phyloP scores from a whole-genome alignment of 1,284 basidiomycete species.

The Ustilago crameri region DNA sequence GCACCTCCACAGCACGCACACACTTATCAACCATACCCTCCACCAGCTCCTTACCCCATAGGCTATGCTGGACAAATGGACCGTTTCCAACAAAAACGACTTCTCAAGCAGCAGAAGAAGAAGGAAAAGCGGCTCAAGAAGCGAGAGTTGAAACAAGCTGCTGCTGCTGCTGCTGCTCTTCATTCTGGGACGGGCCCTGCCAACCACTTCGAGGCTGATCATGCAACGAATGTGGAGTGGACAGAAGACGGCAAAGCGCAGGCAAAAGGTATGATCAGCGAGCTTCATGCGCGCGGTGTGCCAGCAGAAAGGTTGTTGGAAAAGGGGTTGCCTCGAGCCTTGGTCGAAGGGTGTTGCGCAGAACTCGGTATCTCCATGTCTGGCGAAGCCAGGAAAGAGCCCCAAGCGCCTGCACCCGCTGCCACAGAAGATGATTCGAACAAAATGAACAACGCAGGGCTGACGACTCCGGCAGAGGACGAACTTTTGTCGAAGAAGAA shows the following conservation, averaged over 20 bases:
- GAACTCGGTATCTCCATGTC: constrained; percentile 20
- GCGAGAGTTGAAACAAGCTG: constrained; percentile 20
- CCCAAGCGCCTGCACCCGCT: not conserved
- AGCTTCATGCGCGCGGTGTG: constrained; percentile 25
- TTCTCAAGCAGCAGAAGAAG: constrained; percentile 31
- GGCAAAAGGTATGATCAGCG: constrained; percentile 21
- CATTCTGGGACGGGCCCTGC: too few relatives aligned
- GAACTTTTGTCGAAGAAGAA: constrained; percentile 28
- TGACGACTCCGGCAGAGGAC: constrained; percentile 31
- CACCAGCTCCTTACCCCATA: constrained; percentile 1
- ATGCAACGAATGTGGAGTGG: constrained; percentile 6
- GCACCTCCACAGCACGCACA: not conserved
- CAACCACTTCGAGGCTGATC: too few relatives aligned
- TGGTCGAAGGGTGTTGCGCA: constrained; percentile 31
- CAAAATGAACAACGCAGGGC: not conserved
- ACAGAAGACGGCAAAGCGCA: constrained; percentile 27
- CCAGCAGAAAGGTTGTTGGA: constrained; percentile 21
- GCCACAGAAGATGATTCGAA: not conserved
- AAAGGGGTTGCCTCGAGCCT: constrained; percentile 15
- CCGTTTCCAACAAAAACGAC: constrained; percentile 8
- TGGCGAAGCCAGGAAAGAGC: not conserved
- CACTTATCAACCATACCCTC: constrained; percentile 7
- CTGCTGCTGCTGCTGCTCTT: constrained; percentile 8
- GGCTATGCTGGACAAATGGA: constrained; percentile 10
- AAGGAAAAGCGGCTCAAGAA: constrained; percentile 31